Evolutionary conservation across 441 rosid species (phyloP).

Genomic region (Gossypium schwendimanii): DNA sequence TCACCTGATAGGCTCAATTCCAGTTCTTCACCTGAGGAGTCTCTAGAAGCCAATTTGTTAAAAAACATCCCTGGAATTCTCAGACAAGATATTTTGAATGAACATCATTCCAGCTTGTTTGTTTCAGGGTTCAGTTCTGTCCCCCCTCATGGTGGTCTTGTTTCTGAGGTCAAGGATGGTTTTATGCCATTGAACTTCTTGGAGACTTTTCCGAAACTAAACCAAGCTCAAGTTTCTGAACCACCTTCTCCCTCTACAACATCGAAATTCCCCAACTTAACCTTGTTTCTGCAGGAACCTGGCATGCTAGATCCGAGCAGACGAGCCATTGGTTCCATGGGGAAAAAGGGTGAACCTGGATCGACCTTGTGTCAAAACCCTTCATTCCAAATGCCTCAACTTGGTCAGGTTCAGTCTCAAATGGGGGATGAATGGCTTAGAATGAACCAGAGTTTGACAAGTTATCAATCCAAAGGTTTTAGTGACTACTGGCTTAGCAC

Average conservation of each 20-base stretch:
- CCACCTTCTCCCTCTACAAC: slow-evolving; percentile 36
- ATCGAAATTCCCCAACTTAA: slow-evolving; percentile 43
- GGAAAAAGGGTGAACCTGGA: slow-evolving; percentile 20
- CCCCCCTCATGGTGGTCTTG: slow-evolving; percentile 12
- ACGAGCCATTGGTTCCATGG: slow-evolving; percentile 17
- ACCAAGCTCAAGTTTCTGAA: slow-evolving; percentile 22
- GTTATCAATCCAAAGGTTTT: slow-evolving; percentile 31
- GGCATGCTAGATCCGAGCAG: slow-evolving; percentile 19
- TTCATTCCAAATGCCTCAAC: slow-evolving; percentile 18
- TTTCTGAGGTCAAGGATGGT: slow-evolving; percentile 19
- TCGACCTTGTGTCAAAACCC: slow-evolving; percentile 20
- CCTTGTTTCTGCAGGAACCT: slow-evolving; percentile 58
- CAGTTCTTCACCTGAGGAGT: slow-evolving; percentile 29
- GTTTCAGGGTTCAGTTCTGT: slow-evolving; percentile 29
- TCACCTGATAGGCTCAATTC: slow-evolving; percentile 23
- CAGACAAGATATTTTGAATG: slow-evolving; percentile 21
- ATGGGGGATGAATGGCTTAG: slow-evolving; percentile 34
- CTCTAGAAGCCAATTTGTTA: slow-evolving; percentile 18
- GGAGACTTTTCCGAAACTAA: slow-evolving; percentile 36
- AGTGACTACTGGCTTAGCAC: slow-evolving; percentile 49
- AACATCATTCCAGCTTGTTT: slow-evolving; percentile 13
- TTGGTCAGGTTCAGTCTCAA: slow-evolving; percentile 19
- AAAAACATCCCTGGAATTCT: slow-evolving; percentile 25
- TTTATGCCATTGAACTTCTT: slow-evolving; percentile 51
- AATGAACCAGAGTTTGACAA: slow-evolving; percentile 30